phyloP scores from a whole-genome alignment of 2,329 filamentous ascomycete genomes.

The Colletotrichum sp. region DNA sequence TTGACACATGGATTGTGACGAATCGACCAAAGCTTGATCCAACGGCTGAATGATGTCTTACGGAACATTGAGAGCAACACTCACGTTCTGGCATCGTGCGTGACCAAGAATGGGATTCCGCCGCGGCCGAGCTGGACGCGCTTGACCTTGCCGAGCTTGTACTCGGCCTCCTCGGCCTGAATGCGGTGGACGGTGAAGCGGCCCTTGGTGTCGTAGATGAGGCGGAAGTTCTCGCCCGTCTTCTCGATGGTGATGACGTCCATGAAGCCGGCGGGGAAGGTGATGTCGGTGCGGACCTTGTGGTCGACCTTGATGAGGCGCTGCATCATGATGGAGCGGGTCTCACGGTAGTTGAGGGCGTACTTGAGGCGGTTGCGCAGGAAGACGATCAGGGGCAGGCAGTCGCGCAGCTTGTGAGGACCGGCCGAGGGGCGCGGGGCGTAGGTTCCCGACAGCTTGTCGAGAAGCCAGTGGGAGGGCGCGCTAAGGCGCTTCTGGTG shows the following conservation, averaged over 20 bases:
- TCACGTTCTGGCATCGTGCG: constrained; percentile 99
- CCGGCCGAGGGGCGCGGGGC: constrained; percentile 75
- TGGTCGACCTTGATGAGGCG: constrained; percentile 99
- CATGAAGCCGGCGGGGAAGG: constrained; percentile 99
- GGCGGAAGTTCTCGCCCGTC: constrained; percentile 99
- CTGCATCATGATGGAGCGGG: constrained; percentile 98
- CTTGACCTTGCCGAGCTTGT: constrained; percentile 99
- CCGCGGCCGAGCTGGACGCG: constrained; percentile 98
- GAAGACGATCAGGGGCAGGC: constrained; percentile 98
- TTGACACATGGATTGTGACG: constrained; percentile 29
- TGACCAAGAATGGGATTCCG: constrained; percentile 99
- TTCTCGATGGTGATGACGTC: constrained; percentile 99
- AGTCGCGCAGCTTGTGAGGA: constrained; percentile 99
- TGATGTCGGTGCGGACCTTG: constrained; percentile 99
- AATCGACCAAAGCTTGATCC: constrained; percentile 96
- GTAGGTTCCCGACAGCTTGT: constrained; percentile 97
- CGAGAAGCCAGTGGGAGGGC: constrained; percentile 99
- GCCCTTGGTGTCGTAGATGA: constrained; percentile 99
- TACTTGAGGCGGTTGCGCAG: constrained; percentile 98
- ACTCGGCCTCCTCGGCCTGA: constrained; percentile 97
- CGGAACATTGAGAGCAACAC: constrained; percentile 63
- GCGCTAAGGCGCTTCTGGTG: constrained; percentile 99
- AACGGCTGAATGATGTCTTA: constrained; percentile 99
- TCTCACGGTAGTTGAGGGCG: constrained; percentile 98
- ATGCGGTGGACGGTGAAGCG: constrained; percentile 99